Conservation (phyloP, 371 early-diverging fungal species). For the Umbelopsis sp. region DNA sequence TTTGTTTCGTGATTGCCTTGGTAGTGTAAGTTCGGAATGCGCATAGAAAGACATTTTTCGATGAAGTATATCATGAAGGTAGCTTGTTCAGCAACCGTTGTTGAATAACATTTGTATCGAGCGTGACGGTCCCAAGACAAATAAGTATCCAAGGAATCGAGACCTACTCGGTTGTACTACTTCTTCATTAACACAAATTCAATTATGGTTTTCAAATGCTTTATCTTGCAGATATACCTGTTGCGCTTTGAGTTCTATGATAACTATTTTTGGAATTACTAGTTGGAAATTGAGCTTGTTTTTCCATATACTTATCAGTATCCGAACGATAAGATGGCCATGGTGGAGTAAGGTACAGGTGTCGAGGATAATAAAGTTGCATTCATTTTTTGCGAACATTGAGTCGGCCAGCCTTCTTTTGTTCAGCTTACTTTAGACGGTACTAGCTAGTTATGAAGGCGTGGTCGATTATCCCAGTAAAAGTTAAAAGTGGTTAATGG, state of each 20-base stretch:
- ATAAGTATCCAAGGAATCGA: neutral
- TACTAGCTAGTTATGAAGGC: too few species aligned
- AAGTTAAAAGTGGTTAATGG: too few species aligned
- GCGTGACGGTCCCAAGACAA: neutral
- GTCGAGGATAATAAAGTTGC: neutral
- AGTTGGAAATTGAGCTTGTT: neutral
- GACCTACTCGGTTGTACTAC: neutral
- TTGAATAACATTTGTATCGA: neutral
- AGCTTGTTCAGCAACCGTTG: neutral
- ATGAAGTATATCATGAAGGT: neutral
- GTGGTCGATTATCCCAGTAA: too few species aligned
- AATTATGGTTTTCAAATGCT: neutral
- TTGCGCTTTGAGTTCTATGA: neutral
- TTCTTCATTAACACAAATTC: neutral
- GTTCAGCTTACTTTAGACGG: too few species aligned
- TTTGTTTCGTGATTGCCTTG: neutral
- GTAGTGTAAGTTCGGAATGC: neutral
- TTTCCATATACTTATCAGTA: neutral
- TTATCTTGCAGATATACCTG: neutral
- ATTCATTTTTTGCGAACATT: neutral
- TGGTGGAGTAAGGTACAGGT: neutral
- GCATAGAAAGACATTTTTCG: neutral
- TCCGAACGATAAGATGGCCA: neutral
- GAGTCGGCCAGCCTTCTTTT: too few species aligned
- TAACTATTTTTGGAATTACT: neutral